Base-by-base conservation (phyloP, 2,329 filamentous ascomycete genomes). In the Hypomyces rosellus region DNA sequence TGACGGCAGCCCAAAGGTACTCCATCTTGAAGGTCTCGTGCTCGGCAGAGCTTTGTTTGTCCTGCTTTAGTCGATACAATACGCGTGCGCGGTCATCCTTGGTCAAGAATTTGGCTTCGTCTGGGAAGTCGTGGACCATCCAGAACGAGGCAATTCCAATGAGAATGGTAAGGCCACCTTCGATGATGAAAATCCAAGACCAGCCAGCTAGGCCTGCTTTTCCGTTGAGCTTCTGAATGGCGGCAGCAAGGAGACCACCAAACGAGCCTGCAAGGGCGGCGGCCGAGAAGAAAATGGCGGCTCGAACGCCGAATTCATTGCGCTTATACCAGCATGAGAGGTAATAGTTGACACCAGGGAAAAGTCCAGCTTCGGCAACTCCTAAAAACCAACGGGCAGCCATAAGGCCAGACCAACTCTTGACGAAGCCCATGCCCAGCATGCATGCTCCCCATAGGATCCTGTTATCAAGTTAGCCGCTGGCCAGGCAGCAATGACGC, bases 291-390 rank as follows among this genome's bases (percentile, higher is more conserved):
- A 93, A 92, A 50, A 90, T 81, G 13, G 88, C 86, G 37, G 86
- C 82, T 34, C 89, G 81, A n/a, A 89, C 76, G 45, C 88, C 89
- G 49, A 93, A 86, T 61, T 95, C 89, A 14, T 76, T 80, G 34
- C 88, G 77, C 62, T 81, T 85, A 61, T 93, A 95, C 89, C 89
- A 95, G 63, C 86, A 91, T 0, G 83, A 87, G 0, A 93, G 76
- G 62, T 90, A 90, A 65, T 89, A 92, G 57, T 86, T 87, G 14
- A 90, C 80, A 2, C 85, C 85, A 0, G 86, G 86, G 61, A 88
- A 89, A 0, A 92, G 73, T 6, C 87, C 88, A 8, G 88, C 82
- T 65, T 93, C 88, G 14, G 79, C 78, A 18, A 91, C 70, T 20
- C 88, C 88, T 0, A 92, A 73, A 60, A 89, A 89, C 78, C 77